Base-by-base conservation (phyloP, 139 green algal species). In the Tetradesmus lagerheimii region DNA sequence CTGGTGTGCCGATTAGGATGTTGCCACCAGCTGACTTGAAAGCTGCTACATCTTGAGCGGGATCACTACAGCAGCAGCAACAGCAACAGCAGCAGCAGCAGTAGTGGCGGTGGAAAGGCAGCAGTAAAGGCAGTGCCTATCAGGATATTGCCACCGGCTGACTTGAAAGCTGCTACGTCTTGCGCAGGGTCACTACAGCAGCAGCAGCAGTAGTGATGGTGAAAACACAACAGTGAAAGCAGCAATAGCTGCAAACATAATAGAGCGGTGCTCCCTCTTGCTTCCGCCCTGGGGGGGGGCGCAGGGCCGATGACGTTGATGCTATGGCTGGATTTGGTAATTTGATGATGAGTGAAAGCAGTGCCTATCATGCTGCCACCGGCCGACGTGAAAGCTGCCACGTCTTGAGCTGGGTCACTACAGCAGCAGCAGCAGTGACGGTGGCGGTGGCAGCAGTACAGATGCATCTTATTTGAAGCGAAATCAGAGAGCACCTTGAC, bases 1-100 rank as follows among this genome's bases (percentile, higher is more conserved):
- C 98, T 0, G 98, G 98, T 12, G 98, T 99, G 90, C 97, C 98
- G 0, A 99, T 89, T 16, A 99, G 87, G 50, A 99, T 90, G 29
- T 98, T 89, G 0, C 88, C 96, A 27, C 96, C 95, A 4, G 18
- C n/a, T 12, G 91, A 64, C 41, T 94, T 93, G 74, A 99, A 94
- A 0, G n/a, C n/a, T 0, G 87, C 62, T 11, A 98, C 94, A 82
- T 99, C 97, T 37, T 90, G 80, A 0, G 88, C 80, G 0, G 95
- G 91, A 89, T 98, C 96, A 5, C 95, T 97, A 64, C 39, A 79
- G 53, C 45, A 93, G 66, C 25, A 47, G 20, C 39, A 35, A 9
- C 34, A 45, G 39, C 77, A 83, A 16, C 76, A 77, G 66, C 66
- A 35, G 78, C 78, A 84, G 78, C 78, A 62, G 39, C 78, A 84